These are phyloP conservation scores for Termitomyces sp. DNA, from an alignment of 1,284 basidiomycete genomes.

Conservation along the genomic window DNA sequence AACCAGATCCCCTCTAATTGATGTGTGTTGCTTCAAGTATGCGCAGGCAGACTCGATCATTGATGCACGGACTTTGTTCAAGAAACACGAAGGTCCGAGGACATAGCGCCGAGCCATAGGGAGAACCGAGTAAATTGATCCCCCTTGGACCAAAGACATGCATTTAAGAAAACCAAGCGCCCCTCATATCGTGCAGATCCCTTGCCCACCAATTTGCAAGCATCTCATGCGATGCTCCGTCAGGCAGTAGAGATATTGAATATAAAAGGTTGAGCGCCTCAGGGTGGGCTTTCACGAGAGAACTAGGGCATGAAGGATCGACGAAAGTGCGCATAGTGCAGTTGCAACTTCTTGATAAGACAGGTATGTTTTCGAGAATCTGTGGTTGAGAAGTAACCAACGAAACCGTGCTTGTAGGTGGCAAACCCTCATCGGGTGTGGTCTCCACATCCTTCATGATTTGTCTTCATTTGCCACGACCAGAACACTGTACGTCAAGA, in stretches of 20 bases:
- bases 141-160: constrained; percentile 2
- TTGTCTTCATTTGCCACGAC: neutral
- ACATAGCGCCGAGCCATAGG: constrained; percentile 5
- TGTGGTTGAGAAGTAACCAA: too few relatives aligned
- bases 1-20: neutral
- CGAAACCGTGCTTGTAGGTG: neutral
- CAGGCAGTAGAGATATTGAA: neutral
- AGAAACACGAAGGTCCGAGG: neutral
- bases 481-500: too few relatives aligned
- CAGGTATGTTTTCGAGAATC: neutral
- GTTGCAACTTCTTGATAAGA: neutral
- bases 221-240: neutral
- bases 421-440: neutral
- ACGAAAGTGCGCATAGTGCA: neutral
- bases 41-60: constrained; percentile 2
- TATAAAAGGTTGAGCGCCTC: constrained; percentile 2
- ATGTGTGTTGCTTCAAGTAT: constrained; percentile 1
- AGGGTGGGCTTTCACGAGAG: neutral
- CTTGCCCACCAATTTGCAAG: constrained; percentile 2
- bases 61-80: neutral
- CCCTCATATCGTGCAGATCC: neutral
- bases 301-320: neutral
- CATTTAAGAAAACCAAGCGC: constrained; percentile 2
- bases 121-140: neutral
- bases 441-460: neutral